Conservation (phyloP, 768 basidiomycete genomes). For the Butyriboletus loyo region DNA sequence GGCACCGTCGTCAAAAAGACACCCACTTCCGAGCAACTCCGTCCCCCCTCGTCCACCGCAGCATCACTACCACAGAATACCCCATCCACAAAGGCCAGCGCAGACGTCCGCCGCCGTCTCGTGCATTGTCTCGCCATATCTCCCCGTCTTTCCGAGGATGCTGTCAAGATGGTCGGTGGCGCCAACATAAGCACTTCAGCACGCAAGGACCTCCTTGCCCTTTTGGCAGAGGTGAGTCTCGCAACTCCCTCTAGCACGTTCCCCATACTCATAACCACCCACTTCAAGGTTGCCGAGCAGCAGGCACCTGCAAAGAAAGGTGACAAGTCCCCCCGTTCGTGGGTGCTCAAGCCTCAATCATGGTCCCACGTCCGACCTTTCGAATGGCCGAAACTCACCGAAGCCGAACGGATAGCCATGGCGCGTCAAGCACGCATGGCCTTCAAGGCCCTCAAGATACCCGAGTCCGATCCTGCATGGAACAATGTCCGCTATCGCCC, state of each 20-base stretch:
- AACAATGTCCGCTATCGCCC: slow-evolving; percentile 42
- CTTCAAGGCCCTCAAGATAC: slow-evolving; percentile 50
- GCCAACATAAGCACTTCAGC: slow-evolving; percentile 31
- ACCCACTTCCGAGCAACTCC: slow-evolving; percentile 29
- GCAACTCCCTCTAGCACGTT: neutral
- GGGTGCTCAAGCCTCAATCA: slow-evolving; percentile 51
- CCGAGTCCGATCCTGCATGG: slow-evolving; percentile 64
- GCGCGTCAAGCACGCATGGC: slow-evolving; percentile 49
- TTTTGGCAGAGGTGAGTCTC: slow-evolving; percentile 50
- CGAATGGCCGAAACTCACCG: slow-evolving; percentile 52
- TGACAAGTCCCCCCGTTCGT: slow-evolving; percentile 40
- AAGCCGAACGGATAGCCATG: slow-evolving; percentile 46
- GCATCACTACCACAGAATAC: slow-evolving; percentile 24
- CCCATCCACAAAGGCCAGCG: slow-evolving; percentile 14
- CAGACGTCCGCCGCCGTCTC: slow-evolving; percentile 38
- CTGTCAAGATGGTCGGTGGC: slow-evolving; percentile 45
- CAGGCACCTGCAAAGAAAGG: slow-evolving; percentile 31
- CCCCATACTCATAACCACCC: neutral
- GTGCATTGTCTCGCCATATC: slow-evolving; percentile 52
- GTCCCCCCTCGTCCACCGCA: slow-evolving; percentile 30
- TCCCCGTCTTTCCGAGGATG: slow-evolving; percentile 40
- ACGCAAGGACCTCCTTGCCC: slow-evolving; percentile 42
- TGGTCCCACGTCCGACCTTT: slow-evolving; percentile 74
- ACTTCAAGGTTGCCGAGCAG: slow-evolving; percentile 50
- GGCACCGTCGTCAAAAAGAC: slow-evolving; percentile 26